Conservation (phyloP, 2,329 filamentous ascomycete species). For the Fusarium sp. region DNA sequence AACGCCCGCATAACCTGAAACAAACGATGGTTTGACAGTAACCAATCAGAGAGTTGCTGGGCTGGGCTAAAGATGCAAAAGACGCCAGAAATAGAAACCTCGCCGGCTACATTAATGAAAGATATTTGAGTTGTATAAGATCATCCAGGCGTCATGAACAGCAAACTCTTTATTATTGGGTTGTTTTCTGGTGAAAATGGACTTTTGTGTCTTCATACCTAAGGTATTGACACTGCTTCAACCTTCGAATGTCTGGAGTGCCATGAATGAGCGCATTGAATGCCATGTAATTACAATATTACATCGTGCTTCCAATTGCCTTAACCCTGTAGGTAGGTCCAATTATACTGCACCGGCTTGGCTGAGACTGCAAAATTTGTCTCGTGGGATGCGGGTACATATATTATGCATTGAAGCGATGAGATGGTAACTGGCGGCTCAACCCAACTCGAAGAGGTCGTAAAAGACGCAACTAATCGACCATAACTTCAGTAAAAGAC, state of each 20-base stretch:
- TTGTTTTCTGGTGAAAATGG: neutral
- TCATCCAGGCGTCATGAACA: neutral
- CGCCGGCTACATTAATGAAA: conserved; percentile 3
- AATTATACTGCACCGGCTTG: conserved; percentile 40
- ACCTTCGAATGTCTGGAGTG: neutral
- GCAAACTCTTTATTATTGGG: neutral
- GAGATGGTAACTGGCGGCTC: conserved; percentile 16
- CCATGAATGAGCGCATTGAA: neutral
- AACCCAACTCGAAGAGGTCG: conserved; percentile 8
- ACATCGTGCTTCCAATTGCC: conserved; percentile 30
- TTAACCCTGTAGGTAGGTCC: conserved; percentile 34
- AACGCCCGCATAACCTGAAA: conserved; percentile 52
- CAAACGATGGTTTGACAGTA: conserved; percentile 46
- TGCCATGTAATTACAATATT: conserved; percentile 20
- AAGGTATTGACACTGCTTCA: neutral
- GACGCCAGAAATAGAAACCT: conserved; percentile 44
- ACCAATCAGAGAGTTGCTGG: conserved; percentile 40
- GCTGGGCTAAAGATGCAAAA: conserved; percentile 14
- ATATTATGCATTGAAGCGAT: conserved; percentile 15
- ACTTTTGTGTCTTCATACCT: no score
- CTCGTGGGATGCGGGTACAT: conserved; percentile 24
- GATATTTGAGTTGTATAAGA: conserved; percentile 16
- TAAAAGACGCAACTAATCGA: neutral
- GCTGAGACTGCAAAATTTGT: conserved; percentile 36
- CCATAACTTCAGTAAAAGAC: neutral